A percentile compares a stretch with the other conserved stretches of the same genome.
phyloP scores from a whole-genome alignment of 345 rosid genomes.

The Noccaea bulbosa region DNA sequence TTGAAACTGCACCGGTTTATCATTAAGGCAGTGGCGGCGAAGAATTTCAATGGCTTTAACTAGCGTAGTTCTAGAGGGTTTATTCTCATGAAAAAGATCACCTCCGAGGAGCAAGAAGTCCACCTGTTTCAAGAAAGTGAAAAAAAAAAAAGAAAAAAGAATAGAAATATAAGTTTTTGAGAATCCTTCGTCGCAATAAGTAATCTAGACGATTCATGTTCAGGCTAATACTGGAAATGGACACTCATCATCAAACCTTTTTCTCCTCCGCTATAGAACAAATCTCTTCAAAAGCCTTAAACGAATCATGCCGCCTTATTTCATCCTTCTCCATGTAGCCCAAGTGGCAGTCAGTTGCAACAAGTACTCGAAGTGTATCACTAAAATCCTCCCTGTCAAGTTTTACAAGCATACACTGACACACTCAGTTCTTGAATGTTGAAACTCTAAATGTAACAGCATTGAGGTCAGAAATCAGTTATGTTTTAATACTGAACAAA shows the following conservation, averaged over 20 bases:
- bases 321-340: constrained; percentile 99
- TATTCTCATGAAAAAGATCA: constrained; percentile 98
- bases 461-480: too few relatives aligned
- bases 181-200: neutral
- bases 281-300: constrained; percentile 92
- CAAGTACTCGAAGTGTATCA: constrained; percentile 74
- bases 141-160: neutral
- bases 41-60: constrained; percentile 97
- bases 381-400: constrained; percentile 63
- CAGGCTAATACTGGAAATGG: constrained; percentile 19
- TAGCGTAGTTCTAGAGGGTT: constrained; percentile 93
- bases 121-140: constrained; percentile 55
- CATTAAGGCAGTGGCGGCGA: constrained; percentile 89
- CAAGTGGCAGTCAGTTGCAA: constrained; percentile 93
- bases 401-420: constrained; percentile 22
- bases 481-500: neutral
- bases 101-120: constrained; percentile 95
- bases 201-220: neutral
- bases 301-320: constrained; percentile 90
- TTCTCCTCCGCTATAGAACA: constrained; percentile 92
- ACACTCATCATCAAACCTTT: constrained; percentile 50
- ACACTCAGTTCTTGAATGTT: neutral
- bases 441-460: neutral
- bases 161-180: neutral
- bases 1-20: constrained; percentile 92